A percentile compares a stretch with the other conserved stretches of the same genome.
phyloP scores from a whole-genome alignment of 805 yeast genomes.

The Yamadazyma takamatsuzukensis region DNA sequence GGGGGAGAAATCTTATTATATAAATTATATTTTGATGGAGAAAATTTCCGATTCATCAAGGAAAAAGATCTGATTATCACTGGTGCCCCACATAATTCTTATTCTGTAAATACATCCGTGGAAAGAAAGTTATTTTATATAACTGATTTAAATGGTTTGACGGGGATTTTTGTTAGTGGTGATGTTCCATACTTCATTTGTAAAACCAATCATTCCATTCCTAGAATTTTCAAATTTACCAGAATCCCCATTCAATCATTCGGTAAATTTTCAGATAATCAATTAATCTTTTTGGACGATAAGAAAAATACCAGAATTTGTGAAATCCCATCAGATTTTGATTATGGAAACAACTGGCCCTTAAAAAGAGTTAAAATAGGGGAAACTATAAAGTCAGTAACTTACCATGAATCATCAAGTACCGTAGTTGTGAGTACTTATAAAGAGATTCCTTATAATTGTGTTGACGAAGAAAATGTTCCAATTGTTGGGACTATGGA shows the following conservation, averaged over 20 bases:
- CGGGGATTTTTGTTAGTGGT: slow-evolving; percentile 70
- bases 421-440: slow-evolving; percentile 62
- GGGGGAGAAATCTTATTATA: slow-evolving; percentile 79
- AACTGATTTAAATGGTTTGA: slow-evolving; percentile 53
- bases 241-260: slow-evolving; percentile 64
- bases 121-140: slow-evolving; percentile 66
- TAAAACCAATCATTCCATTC: slow-evolving; percentile 61
- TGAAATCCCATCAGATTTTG: slow-evolving; percentile 43
- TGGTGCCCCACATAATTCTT: slow-evolving; percentile 81
- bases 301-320: slow-evolving; percentile 64
- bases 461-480: slow-evolving; percentile 72
- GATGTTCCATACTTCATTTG: slow-evolving; percentile 63
- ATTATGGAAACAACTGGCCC: slow-evolving; percentile 61
- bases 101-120: slow-evolving; percentile 60
- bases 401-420: slow-evolving; percentile 65
- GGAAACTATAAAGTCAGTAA: slow-evolving; percentile 59
- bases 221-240: slow-evolving; percentile 65
- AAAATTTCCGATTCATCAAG: slow-evolving; percentile 37
- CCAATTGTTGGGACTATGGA: slow-evolving; percentile 53
- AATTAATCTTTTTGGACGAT: slow-evolving; percentile 70
- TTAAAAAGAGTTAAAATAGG: slow-evolving; percentile 50
- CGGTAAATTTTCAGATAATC: slow-evolving; percentile 52
- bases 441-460: slow-evolving; percentile 54
- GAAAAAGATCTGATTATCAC: slow-evolving; percentile 48
- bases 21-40: slow-evolving; percentile 50